Evolutionary conservation across 2,329 filamentous ascomycete species (phyloP), one percentile per base, ranked within the genome.

Genomic region (Calonectria pseudoturangicola): DNA sequence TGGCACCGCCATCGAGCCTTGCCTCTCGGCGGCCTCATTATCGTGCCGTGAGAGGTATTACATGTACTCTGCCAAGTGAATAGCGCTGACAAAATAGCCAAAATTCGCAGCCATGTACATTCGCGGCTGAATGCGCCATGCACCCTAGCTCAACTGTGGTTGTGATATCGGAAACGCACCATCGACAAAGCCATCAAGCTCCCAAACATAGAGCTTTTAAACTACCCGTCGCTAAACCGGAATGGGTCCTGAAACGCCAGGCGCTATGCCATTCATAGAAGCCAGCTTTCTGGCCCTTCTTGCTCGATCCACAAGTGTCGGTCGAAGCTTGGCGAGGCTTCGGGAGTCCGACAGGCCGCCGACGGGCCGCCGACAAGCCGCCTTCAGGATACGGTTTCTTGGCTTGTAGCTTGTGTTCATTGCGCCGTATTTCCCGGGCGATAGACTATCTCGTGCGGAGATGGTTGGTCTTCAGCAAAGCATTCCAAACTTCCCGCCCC

Each of bases 201-300:
- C 33, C 21, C 21, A 41, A 41, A 21, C 54, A 41, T 60, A 16
- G 25, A 60, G 39, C 36, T 27, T 58, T 25, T n/a, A 60, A 25
- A 36, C 39, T 36, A 41, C 8, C 54, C 36, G 54, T 60, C 54
- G 13, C 54, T 60, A 60, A 60, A 27, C 54, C 54, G 7, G 39
- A 60, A 60, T 28, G 33, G 39, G 54, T 39, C 21, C 41, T 39
- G 39, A 60, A 60, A 60, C 54, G 15, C 16, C 54, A 36, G 33
- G 54, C 54, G 54, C 54, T 60, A 60, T 16, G 15, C 54, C 36
- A 27, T 41, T 7, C 21, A 25, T 27, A 60, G 33, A 41, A 60
- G 33, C 54, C 25, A 41, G 30, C n/a, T 60, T 41, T 36, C 51
- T 54, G 7, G 27, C 33, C 18, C 9, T 15, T 13, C 54, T 60